Conservation (phyloP, 2,329 filamentous ascomycete species). For the Talaromyces sp. region DNA sequence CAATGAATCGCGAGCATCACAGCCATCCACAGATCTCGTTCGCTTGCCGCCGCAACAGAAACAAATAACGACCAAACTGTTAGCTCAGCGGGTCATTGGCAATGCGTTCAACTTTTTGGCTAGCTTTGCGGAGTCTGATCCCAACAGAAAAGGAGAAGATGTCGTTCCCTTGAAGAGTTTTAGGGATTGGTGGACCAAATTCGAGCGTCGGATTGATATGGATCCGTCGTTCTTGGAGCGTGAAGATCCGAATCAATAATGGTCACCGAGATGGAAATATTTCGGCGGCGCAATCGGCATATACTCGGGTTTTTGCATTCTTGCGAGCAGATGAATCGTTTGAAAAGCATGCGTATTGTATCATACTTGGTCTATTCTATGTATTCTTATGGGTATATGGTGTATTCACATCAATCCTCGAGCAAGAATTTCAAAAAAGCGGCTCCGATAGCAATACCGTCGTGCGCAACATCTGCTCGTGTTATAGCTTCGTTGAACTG, state of each 20-base stretch:
- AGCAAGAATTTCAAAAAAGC: conserved; percentile 75
- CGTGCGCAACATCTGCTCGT: conserved; percentile 66
- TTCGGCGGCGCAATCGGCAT: background rate
- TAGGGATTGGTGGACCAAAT: conserved; percentile 97
- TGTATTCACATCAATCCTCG: conserved; percentile 40
- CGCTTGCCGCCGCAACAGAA: conserved; percentile 29
- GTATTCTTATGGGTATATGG: conserved; percentile 6
- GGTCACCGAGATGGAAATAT: background rate
- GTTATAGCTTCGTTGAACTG: conserved; percentile 66
- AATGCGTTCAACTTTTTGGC: conserved; percentile 97
- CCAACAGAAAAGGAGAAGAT: conserved; percentile 62
- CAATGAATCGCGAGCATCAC: conserved; percentile 28
- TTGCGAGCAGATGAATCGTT: background rate
- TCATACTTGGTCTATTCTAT: conserved; percentile 17
- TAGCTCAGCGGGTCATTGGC: conserved; percentile 91
- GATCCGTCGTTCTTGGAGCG: conserved; percentile 89
- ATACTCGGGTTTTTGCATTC: background rate
- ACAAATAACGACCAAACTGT: conserved; percentile 64
- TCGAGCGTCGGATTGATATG: conserved; percentile 77
- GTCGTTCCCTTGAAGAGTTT: conserved; percentile 93
- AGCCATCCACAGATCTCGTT: conserved; percentile 29
- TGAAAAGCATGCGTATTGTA: conserved; percentile 4
- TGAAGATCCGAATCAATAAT: conserved; percentile 46
- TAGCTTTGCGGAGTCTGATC: conserved; percentile 68
- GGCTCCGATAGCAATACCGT: conserved; percentile 71